Evolutionary conservation across 768 basidiomycete genomes (phyloP).

Genomic region (Mycena amicta): DNA sequence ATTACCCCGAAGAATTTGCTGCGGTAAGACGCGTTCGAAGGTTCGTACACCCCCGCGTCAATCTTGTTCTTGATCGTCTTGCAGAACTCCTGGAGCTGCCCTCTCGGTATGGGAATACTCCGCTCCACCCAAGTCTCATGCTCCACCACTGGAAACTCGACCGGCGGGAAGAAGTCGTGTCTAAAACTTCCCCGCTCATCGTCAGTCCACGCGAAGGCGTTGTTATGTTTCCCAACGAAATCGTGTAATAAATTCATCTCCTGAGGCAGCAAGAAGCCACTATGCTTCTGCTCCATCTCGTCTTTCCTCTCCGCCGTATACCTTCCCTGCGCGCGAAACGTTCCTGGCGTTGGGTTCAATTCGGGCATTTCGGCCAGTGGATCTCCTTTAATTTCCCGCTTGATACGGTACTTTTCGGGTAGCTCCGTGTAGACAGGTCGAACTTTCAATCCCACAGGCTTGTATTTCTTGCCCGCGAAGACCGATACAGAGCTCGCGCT

Average conservation of each 20-base stretch:
- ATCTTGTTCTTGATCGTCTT: constrained; percentile 19
- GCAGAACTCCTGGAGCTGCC: constrained; percentile 18
- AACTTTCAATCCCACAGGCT: constrained; percentile 18
- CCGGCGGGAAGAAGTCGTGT: constrained; percentile 5
- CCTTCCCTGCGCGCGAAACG: constrained; percentile 15
- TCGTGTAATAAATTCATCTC: constrained; percentile 28
- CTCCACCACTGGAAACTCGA: constrained; percentile 25
- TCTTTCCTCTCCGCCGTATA: constrained; percentile 24
- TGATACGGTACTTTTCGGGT: constrained; percentile 23
- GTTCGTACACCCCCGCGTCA: constrained; percentile 17
- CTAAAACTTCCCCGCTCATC: constrained; percentile 4
- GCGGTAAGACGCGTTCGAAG: constrained; percentile 24
- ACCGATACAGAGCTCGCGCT: not conserved
- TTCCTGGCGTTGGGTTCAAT: constrained; percentile 19
- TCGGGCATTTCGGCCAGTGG: constrained; percentile 22
- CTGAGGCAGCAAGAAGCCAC: constrained; percentile 28
- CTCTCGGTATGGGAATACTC: constrained; percentile 21
- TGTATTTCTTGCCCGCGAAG: constrained; percentile 21
- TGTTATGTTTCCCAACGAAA: constrained; percentile 24
- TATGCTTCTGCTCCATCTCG: constrained; percentile 17
- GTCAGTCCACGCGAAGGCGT: constrained; percentile 8
- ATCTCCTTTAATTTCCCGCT: constrained; percentile 24
- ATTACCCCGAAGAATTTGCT: constrained; percentile 35
- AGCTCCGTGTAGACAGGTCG: constrained; percentile 21
- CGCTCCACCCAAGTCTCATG: constrained; percentile 27